phyloP scores from a whole-genome alignment of 805 yeast genomes.

The Saccharomycopsis sp. region DNA sequence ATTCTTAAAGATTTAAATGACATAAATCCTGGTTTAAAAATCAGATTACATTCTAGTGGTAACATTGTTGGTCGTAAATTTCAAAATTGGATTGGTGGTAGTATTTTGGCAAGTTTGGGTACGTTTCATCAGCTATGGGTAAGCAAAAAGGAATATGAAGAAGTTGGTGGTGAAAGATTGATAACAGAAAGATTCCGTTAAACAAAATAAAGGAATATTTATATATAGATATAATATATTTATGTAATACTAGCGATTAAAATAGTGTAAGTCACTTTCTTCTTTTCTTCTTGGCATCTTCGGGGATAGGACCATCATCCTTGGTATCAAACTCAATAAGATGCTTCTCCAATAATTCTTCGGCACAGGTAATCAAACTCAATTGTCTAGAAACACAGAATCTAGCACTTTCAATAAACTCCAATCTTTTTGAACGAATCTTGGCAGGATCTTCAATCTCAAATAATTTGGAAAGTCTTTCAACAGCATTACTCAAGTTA shows the following conservation, averaged over 20 bases:
- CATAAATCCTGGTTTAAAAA: conserved; percentile 76
- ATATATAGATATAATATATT: too few relatives aligned
- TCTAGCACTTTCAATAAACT: conserved; percentile 32
- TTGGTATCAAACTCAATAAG: background rate
- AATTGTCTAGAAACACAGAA: conserved; percentile 31
- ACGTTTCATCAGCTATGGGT: conserved; percentile 96
- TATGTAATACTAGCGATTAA: background rate
- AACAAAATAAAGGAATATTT: conserved; percentile 3
- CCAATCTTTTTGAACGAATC: conserved; percentile 31
- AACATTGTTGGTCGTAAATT: conserved; percentile 67
- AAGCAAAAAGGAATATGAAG: conserved; percentile 77
- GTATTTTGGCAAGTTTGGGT: conserved; percentile 80
- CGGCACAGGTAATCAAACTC: conserved; percentile 33
- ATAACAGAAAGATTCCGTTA: conserved; percentile 77
- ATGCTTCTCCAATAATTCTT: conserved; percentile 23
- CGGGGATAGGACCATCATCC: background rate
- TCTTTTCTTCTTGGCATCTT: background rate
- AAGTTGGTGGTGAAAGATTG: conserved; percentile 77
- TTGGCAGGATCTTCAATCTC: conserved; percentile 32
- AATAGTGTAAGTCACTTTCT: background rate
- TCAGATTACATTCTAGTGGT: conserved; percentile 78
- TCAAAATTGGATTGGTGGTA: conserved; percentile 90
- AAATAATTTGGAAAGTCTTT: conserved; percentile 57
- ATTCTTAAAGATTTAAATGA: conserved; percentile 61
- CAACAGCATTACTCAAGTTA: conserved; percentile 57